Percentiles rank a stretch among this genome's conserved stretches.
Evolutionary conservation across 371 early-diverging fungal species (phyloP).

Genomic region (Funneliformis caledonium): DNA sequence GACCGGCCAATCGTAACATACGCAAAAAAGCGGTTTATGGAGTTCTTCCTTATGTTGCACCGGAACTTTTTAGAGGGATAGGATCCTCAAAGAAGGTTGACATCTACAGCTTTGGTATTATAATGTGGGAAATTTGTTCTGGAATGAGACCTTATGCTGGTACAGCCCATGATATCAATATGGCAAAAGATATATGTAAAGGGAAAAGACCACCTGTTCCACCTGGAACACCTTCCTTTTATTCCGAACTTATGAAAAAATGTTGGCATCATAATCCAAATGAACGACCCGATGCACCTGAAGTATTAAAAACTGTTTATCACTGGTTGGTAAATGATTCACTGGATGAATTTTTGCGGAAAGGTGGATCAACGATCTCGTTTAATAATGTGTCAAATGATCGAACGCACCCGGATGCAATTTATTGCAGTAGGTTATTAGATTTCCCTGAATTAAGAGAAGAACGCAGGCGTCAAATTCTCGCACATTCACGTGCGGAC

Average conservation of each 20-base stretch:
- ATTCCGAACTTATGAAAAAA: conserved; percentile 29
- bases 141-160: conserved; percentile 22
- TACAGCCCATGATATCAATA: conserved; percentile 3
- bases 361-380: background rate
- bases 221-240: conserved; percentile 27
- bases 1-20: conserved; percentile 14
- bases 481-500: background rate
- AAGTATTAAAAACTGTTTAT: conserved; percentile 20
- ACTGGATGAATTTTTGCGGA: conserved; percentile 9
- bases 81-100: conserved; percentile 28
- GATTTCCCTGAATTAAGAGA: conserved; percentile 19
- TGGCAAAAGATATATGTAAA: conserved; percentile 31
- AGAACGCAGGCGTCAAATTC: background rate
- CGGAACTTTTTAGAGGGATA: conserved; percentile 26
- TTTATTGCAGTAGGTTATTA: conserved; percentile 31
- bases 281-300: conserved; percentile 28
- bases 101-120: conserved; percentile 35
- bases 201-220: conserved; percentile 23
- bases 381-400: background rate
- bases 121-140: conserved; percentile 39
- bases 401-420: conserved; percentile 28
- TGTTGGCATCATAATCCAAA: background rate
- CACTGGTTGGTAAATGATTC: conserved; percentile 37
- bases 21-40: conserved; percentile 12
- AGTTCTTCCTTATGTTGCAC: conserved; percentile 38